Evolutionary conservation across 2,329 filamentous ascomycete species (phyloP).

Genomic region (Endocalyx cinctus): DNA sequence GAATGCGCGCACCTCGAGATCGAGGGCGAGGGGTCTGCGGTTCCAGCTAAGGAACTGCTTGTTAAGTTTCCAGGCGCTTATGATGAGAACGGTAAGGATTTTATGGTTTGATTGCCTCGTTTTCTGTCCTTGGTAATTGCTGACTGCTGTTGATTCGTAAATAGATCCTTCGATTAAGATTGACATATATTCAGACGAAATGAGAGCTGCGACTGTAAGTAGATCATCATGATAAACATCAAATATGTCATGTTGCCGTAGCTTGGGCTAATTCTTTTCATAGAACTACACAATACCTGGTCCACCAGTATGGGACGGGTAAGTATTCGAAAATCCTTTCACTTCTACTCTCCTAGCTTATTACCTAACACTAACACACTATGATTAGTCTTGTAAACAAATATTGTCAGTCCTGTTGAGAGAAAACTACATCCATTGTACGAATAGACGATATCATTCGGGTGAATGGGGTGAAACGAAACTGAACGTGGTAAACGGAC

Average conservation of each 20-base stretch:
- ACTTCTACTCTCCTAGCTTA: neutral
- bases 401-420: conserved; percentile 14
- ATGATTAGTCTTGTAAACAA: conserved; percentile 14
- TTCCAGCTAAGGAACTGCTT: conserved; percentile 24
- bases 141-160: neutral
- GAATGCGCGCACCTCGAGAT: conserved; percentile 35
- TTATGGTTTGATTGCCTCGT: neutral
- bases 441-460: neutral
- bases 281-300: conserved; percentile 34
- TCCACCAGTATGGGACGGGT: conserved; percentile 35
- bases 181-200: conserved; percentile 31
- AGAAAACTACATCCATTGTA: neutral
- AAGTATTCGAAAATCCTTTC: conserved; percentile 5
- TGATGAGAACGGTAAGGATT: conserved; percentile 25
- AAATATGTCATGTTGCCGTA: neutral
- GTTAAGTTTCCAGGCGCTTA: conserved; percentile 33
- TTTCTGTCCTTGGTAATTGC: no score
- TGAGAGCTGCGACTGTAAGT: conserved; percentile 27
- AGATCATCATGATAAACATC: no score
- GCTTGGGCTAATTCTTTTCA: conserved; percentile 5
- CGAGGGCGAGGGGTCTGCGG: conserved; percentile 20
- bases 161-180: conserved; percentile 33
- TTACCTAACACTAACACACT: no score
- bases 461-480: no score
- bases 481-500: no score